Base-by-base conservation (phyloP, 75 land plant species). In the Picea sitchensis region DNA sequence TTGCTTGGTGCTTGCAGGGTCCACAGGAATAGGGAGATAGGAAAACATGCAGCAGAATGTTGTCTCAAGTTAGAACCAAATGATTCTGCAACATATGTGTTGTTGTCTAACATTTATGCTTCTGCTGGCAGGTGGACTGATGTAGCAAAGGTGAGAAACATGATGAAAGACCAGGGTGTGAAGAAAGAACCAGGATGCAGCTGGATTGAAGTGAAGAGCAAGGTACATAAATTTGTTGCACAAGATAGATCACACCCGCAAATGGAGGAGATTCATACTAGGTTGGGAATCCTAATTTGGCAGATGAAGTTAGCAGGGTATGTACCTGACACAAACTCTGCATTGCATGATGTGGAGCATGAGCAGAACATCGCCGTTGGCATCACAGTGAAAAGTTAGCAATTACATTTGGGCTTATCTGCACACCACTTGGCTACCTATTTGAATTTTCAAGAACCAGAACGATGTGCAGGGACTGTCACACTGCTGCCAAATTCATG, bases 361-460 rank as follows among this genome's bases (percentile, higher is more conserved):
- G 58, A 36, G 32, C 59, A 57, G 75, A 76, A 14, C 56, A 51
- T n/a, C n/a, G n/a, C 38, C 34, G 58, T 41, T 76, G 80, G 13
- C 58, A 54, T 68, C 85, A 77, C 32, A 76, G 86, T 64, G 85
- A 82, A 38, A 83, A 59, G 85, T 54, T 84, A 41, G 85, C 79
- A 51, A 65, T 76, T 65, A 81, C 80, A 30, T 84, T 76, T 77
- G 86, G 86, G 26, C 79, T 83, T 61, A 60, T 84, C 41, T 63
- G 36, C 69, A 83, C 84, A 64, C 77, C 38, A 62, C 26, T 34
- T 80, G 74, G 34, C 67, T 65, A 44, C 79, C 79, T 18, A 58
- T 83, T 84, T 69, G 58, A 21, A 54, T 78, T 38, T 68, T 78
- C 44, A 84, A 78, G 23, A 78, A 84, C 68, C 36, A 69, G 30